Evolutionary conservation across 306 rosid genomes (phyloP).

Genomic region (Corylus avellana): DNA sequence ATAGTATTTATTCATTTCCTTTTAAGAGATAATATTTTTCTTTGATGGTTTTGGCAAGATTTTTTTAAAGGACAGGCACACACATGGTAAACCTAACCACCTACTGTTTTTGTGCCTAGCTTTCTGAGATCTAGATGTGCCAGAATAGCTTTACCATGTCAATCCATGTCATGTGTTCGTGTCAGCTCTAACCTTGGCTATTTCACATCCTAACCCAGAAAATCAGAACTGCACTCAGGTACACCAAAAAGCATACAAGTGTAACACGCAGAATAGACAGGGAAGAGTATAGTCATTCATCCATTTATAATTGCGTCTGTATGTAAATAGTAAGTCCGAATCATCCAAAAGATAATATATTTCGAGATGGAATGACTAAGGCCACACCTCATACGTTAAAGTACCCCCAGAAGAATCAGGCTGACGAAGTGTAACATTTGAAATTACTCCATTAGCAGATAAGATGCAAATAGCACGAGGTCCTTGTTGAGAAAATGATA

Average conservation of each 20-base stretch:
- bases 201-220: background rate
- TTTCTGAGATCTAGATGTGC: background rate
- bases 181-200: background rate
- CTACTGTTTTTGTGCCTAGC: background rate
- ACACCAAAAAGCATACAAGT: background rate
- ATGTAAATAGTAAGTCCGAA: background rate
- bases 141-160: background rate
- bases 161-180: background rate
- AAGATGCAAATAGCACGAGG: conserved; percentile 83
- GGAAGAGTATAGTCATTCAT: background rate
- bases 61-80: background rate
- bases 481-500: conserved; percentile 73
- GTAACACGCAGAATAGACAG: conserved; percentile 2
- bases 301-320: conserved; percentile 10
- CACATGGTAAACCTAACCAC: background rate
- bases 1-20: background rate
- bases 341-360: background rate
- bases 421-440: conserved; percentile 74
- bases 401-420: conserved; percentile 81
- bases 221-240: background rate
- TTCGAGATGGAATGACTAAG: conserved; percentile 11
- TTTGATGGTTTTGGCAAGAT: background rate
- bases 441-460: conserved; percentile 73
- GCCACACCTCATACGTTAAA: conserved; percentile 69
- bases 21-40: background rate